Conservation (phyloP, 768 basidiomycete genomes). For the Candolleomyces efflorescens region DNA sequence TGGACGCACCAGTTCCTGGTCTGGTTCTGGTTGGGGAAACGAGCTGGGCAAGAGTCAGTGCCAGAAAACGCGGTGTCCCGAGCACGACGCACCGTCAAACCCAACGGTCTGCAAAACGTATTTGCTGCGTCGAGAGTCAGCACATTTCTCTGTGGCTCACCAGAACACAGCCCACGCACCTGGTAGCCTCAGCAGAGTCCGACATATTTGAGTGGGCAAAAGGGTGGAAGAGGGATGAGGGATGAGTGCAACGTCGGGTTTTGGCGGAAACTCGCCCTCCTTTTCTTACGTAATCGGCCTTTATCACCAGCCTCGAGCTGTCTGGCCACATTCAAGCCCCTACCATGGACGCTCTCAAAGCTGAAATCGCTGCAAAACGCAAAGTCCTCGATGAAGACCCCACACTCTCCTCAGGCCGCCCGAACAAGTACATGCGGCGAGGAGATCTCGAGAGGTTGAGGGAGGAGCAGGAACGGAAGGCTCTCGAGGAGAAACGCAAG, state of each 20-base stretch:
- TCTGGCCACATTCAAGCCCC: conserved; percentile 6
- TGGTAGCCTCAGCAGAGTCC: conserved; percentile 49
- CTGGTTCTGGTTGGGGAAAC: conserved; percentile 91
- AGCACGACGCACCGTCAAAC: conserved; percentile 69
- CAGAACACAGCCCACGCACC: conserved; percentile 34
- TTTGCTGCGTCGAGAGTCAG: conserved; percentile 47
- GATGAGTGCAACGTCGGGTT: conserved; percentile 27
- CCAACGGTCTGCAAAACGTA: conserved; percentile 91
- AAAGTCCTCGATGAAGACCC: conserved; percentile 60
- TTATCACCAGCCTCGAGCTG: conserved; percentile 13
- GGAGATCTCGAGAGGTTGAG: conserved; percentile 82
- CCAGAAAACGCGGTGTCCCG: neutral
- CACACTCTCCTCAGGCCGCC: conserved; percentile 28
- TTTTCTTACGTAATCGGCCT: conserved; percentile 7
- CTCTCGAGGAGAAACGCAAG: conserved; percentile 27
- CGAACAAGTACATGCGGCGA: conserved; percentile 85
- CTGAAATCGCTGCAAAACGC: conserved; percentile 85
- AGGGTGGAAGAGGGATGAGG: neutral
- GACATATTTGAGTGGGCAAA: conserved; percentile 46
- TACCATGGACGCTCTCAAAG: conserved; percentile 85
- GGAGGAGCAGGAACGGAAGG: conserved; percentile 42
- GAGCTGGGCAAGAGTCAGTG: conserved; percentile 46
- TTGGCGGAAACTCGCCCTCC: conserved; percentile 31
- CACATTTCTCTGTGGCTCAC: neutral
- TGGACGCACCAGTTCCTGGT: conserved; percentile 85